A percentile compares a stretch with the other conserved stretches of the same genome.
phyloP scores from a whole-genome alignment of 257 asterid genomes.

The Apocynum venetum region DNA sequence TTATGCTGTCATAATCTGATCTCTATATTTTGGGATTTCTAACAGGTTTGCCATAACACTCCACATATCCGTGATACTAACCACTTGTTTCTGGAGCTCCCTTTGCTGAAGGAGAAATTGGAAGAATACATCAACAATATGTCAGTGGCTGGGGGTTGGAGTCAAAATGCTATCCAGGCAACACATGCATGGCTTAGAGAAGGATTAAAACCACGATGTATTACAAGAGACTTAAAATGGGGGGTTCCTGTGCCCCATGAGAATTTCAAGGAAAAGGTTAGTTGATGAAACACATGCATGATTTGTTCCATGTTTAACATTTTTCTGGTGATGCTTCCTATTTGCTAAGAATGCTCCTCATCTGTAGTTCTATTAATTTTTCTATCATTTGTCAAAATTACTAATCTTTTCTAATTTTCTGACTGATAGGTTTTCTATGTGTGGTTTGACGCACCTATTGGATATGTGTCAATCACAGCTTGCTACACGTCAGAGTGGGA shows the following conservation, averaged over 20 bases:
- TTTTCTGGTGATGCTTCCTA: conserved; percentile 3
- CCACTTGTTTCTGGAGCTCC: conserved; percentile 92
- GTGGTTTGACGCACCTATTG: conserved; percentile 99
- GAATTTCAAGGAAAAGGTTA: conserved; percentile 77
- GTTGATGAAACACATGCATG: background rate
- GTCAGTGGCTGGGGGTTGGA: conserved; percentile 93
- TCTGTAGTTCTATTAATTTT: background rate
- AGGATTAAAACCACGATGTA: conserved; percentile 78
- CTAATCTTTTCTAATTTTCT: conserved; percentile 5
- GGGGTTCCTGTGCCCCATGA: conserved; percentile 98
- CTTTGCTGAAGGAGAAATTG: conserved; percentile 66
- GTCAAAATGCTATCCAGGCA: conserved; percentile 85
- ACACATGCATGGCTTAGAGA: conserved; percentile 87
- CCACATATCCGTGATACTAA: conserved; percentile 71
- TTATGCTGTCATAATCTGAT: background rate
- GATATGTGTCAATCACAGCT: conserved; percentile 85
- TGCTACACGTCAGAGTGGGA: conserved; percentile 97
- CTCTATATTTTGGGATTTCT: conserved; percentile 9
- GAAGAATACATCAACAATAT: conserved; percentile 52
- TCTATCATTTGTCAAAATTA: background rate
- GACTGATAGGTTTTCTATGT: conserved; percentile 84
- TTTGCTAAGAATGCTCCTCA: background rate
- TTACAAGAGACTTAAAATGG: conserved; percentile 95
- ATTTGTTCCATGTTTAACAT: background rate
- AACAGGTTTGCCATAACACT: conserved; percentile 60